Conservation (phyloP, 148 eudicot species). For the Vaccinium corymbosum region DNA sequence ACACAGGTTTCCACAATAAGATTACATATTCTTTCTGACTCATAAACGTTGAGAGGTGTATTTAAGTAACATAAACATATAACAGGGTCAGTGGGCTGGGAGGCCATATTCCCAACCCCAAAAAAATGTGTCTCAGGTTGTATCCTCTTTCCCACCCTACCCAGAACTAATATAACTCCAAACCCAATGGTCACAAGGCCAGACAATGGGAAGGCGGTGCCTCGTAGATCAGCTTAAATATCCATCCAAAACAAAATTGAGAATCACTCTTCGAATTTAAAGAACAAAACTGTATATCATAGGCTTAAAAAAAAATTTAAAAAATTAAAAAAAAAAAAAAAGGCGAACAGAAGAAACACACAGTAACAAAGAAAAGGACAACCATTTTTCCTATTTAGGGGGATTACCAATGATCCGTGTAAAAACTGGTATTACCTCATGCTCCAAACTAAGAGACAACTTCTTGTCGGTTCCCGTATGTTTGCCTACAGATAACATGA, state of each 20-base stretch:
- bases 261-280: neutral
- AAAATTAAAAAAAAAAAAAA: neutral
- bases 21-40: neutral
- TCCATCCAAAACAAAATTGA: neutral
- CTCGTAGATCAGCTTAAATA: neutral
- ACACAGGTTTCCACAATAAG: neutral
- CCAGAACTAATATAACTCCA: neutral
- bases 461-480: slow-evolving; percentile 87
- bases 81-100: neutral
- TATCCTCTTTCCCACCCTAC: neutral
- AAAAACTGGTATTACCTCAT: slow-evolving; percentile 48
- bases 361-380: neutral
- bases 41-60: neutral
- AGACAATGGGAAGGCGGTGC: neutral
- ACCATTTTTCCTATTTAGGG: neutral
- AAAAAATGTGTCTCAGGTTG: neutral
- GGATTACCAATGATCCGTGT: neutral
- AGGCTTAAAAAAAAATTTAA: neutral
- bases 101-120: neutral
- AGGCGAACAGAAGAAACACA: neutral
- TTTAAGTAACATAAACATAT: neutral
- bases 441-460: slow-evolving; percentile 83
- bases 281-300: neutral
- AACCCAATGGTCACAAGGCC: neutral
- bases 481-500: slow-evolving; percentile 53